These are phyloP conservation scores for Trichoderma virens DNA, from an alignment of 495 filamentous ascomycete species.

Conservation along the genomic window DNA sequence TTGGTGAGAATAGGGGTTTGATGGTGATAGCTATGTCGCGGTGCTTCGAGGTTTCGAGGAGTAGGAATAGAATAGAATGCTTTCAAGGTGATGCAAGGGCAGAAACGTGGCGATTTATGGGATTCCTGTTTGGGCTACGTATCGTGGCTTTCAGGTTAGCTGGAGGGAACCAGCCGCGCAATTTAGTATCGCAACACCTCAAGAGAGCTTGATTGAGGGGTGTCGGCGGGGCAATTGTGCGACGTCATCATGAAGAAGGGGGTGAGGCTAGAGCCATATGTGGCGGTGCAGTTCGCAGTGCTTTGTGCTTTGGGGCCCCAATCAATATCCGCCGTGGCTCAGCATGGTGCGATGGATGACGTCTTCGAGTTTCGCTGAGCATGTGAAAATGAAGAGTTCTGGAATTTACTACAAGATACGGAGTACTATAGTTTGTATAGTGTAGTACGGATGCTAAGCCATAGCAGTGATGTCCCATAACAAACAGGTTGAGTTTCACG, in stretches of 20 bases:
- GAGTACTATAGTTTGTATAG: too few relatives aligned
- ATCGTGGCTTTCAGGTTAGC: background rate
- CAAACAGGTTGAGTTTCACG: too few relatives aligned
- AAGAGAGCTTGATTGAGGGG: background rate
- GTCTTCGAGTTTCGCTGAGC: background rate
- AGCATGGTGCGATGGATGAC: background rate
- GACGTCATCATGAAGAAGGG: constrained; percentile 9
- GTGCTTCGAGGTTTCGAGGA: background rate
- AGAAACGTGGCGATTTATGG: background rate
- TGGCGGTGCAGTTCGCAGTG: too few relatives aligned
- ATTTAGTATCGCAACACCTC: background rate
- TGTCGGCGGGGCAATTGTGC: background rate
- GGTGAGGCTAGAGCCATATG: background rate
- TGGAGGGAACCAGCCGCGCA: background rate
- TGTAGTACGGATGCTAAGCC: too few relatives aligned
- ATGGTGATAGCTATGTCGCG: too few relatives aligned
- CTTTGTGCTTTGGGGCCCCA: background rate
- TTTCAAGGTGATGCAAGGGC: too few relatives aligned
- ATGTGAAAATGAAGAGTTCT: background rate
- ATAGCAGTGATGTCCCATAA: too few relatives aligned
- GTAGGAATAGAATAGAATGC: background rate
- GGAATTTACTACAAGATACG: too few relatives aligned
- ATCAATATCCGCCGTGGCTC: background rate
- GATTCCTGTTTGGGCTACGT: background rate
- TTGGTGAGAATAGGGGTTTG: background rate